Base-by-base conservation (phyloP, 2,329 filamentous ascomycete species). In the Colletotrichum sp. region DNA sequence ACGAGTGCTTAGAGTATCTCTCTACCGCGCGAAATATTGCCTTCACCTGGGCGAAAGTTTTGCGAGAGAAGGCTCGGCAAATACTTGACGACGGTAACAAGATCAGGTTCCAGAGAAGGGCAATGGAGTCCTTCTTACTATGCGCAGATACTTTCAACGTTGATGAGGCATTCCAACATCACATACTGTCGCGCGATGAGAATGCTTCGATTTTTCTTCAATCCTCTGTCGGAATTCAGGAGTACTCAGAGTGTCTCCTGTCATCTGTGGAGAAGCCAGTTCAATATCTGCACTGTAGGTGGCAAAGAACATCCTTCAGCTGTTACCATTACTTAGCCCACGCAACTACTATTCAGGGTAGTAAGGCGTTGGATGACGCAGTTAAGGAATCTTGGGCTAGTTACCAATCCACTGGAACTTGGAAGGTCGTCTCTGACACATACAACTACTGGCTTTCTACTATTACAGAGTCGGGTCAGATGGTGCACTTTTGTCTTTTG, bases 401-500 rank as follows among this genome's bases (percentile, higher is more conserved):
- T 13, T 34, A 34, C 5, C 32, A 34, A 7, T 34, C 32, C 32
- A 34, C 32, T 13, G 12, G 6, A 13, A 13, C 12, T 34, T 74
- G 71, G 71, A 10, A 6, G 4, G 16, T 22, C 4, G 25, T 65
- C 2, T 70, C 71, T 2, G 15, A 34, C 1, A 30, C n/a, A 12
- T 48, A 74, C 18, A 7, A 12, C 18, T 10, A 3, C 3, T 74
- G 71, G 71, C 16, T 74, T 8, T 30, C 25, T 10, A 72, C 36
- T 16, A n/a, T 6, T 7, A 72, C 70, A 13, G 27, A 56, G 7
- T 55, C 30, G 43, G 30, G 15, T 6, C 77, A 83, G 27, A 8
- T 34, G 5, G 83, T 90, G 5, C 85, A 88, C 30, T 88, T 88
- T 77, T 90, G 91, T 75, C 65, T 91, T 1, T 77, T 93, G 3